These are phyloP conservation scores for Taxillus chinensis DNA, from an alignment of 164 flowering plant species.

Conservation along the genomic window DNA sequence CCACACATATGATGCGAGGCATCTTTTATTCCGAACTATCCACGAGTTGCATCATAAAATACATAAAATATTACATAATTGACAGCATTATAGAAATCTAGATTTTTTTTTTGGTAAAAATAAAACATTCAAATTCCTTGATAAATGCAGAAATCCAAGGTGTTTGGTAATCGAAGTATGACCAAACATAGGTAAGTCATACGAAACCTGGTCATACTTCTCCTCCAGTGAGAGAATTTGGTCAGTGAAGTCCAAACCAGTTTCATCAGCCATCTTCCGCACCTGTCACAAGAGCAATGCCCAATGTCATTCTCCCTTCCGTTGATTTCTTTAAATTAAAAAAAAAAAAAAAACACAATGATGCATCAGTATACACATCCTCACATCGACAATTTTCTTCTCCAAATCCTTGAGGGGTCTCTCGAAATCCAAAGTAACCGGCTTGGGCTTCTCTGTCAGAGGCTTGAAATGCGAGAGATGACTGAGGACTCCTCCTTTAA, in stretches of 20 bases:
- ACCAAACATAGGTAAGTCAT: too few relatives aligned
- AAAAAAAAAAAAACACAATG: too few relatives aligned
- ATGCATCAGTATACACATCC: neutral
- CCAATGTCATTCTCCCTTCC: neutral
- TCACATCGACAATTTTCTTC: conserved; percentile 72
- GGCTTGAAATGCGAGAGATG: conserved; percentile 87
- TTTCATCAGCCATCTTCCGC: conserved; percentile 79
- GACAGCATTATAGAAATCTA: too few relatives aligned
- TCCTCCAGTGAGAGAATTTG: conserved; percentile 65
- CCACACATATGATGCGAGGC: too few relatives aligned
- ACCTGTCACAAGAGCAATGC: conserved; percentile 32
- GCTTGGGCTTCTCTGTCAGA: conserved; percentile 71
- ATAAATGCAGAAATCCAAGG: too few relatives aligned
- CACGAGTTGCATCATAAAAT: too few relatives aligned
- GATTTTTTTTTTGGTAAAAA: too few relatives aligned
- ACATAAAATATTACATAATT: too few relatives aligned
- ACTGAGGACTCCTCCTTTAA: conserved; percentile 57
- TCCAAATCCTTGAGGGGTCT: conserved; percentile 75
- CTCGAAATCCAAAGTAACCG: conserved; percentile 77
- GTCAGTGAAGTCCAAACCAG: conserved; percentile 86
- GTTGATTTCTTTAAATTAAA: too few relatives aligned
- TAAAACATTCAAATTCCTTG: too few relatives aligned
- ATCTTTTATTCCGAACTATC: too few relatives aligned
- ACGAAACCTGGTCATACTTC: conserved; percentile 64
- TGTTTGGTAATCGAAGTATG: too few relatives aligned